Base-by-base conservation (phyloP, 75 land plant genomes). In the Picea sitchensis region DNA sequence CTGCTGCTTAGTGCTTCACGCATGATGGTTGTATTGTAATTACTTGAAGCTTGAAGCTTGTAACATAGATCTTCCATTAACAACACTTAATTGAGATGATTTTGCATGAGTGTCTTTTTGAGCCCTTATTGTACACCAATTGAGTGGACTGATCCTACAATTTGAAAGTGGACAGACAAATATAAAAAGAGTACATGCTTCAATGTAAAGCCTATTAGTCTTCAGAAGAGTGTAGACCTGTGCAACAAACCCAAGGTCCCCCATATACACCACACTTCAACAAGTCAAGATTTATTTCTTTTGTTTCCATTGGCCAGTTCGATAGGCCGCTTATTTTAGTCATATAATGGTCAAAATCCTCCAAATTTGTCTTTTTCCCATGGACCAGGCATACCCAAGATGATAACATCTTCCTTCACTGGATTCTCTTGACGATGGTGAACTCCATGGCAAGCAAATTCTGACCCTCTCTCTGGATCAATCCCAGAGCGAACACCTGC, bases 301-400 rank as follows among this genome's bases (percentile, higher is more conserved):
- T 73, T 59, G 63, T 68, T n/a, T 81, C 80, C 61, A 83, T 13
- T 38, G 91, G 92, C 96, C 94, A 93, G 76, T 93, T 96, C 96
- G 96, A 94, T 61, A 91, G 64, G 36, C 98, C 98, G 23, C 98
- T 96, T 59, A 95, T 84, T 81, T 95, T 95, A 20, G 92, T 87
- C 0, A 94, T 93, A 71, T 91, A 95, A 73, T 93, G 94, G 85
- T 91, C 94, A 20, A 91, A 85, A 31, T 80, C 78, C 80, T 95
- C 98, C 26, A 59, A 68, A 56, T 38, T 84, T 79, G 54, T 93
- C 84, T 41, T 85, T 87, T 21, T 96, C 98, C 98, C 98, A 95
- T 17, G 90, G 86, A 18, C 98, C 96, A 2, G 98, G 98, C 94
- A 95, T 77, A 47, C 98, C 96, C 38, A 95, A 83, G 18, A 90